Base-by-base conservation (phyloP, 2,329 filamentous ascomycete species). In the Davidsoniella australis region DNA sequence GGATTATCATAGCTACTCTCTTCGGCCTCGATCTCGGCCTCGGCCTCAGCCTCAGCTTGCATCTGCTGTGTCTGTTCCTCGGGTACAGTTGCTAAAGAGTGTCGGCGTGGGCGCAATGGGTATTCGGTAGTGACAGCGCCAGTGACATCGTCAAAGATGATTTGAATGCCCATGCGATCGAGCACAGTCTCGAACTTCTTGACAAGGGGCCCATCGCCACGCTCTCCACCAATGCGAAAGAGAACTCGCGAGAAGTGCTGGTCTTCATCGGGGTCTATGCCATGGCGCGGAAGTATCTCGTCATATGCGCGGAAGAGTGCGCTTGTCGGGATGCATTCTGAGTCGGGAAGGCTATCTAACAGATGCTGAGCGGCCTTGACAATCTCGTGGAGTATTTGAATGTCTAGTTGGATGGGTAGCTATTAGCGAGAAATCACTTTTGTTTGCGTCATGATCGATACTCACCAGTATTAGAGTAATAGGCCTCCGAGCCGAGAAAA, bases 291-390 rank as follows among this genome's bases (percentile, higher is more conserved):
- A n/a, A 94, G 73, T 40, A 88, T 71, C 50, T 76, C 70, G 59
- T 91, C 82, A 60, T 93, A 93, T 26, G 85, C 85, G 48, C 73
- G 72, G 64, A 93, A 93, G 16, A 94, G 72, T 8, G 85, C 85
- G 59, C 79, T 78, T 51, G 82, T 85, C 3, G 84, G 80, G 18
- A 82, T 69, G 49, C 75, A 72, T 57, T 82, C 75, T 45, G 72
- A 71, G 50, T 79, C 73, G 1, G 76, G 68, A 2, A 76, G 66
- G 9, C 63, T 64, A 42, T 73, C 66, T 48, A 77, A 69, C 26
- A 83, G 71, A 39, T 74, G 67, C 64, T 88, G 77, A 41, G 85
- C 87, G 57, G 73, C 71, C 53, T 70, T 68, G 58, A 93, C 79
- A 58, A 94, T 84, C 52, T 82, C 72, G 63, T 86, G 82, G 51